Percentiles rank a stretch among this genome's conserved stretches.
Conservation (phyloP, 139 green algal species). For the Chlamydomonas sp. region DNA sequence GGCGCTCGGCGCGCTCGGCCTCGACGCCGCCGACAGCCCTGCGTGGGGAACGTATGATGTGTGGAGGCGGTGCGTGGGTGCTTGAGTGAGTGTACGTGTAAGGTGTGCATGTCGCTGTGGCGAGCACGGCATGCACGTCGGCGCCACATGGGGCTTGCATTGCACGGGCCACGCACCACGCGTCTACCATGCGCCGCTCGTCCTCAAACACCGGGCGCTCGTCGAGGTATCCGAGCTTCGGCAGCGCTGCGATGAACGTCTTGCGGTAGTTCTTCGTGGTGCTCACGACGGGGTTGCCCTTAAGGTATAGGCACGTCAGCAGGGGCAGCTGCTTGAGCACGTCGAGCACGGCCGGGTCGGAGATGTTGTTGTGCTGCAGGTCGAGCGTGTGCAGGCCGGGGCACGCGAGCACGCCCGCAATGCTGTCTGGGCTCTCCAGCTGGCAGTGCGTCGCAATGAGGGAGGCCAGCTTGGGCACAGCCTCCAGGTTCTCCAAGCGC, state of each 20-base stretch:
- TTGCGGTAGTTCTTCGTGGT: slow-evolving; percentile 72
- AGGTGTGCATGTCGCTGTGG: not conserved
- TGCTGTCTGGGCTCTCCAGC: slow-evolving; percentile 34
- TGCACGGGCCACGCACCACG: slow-evolving; percentile 50
- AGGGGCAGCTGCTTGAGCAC: slow-evolving; percentile 50
- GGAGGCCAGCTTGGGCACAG: slow-evolving; percentile 41
- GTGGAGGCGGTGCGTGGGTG: too few species aligned
- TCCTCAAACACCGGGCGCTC: slow-evolving; percentile 72
- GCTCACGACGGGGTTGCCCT: slow-evolving; percentile 71
- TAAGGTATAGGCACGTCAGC: slow-evolving; percentile 80
- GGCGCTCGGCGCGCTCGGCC: slow-evolving; percentile 61
- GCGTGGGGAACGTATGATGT: too few species aligned
- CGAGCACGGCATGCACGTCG: not conserved
- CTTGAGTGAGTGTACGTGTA: too few species aligned
- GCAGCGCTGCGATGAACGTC: slow-evolving; percentile 46
- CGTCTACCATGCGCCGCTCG: slow-evolving; percentile 59
- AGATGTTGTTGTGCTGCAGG: slow-evolving; percentile 70
- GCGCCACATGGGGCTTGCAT: not conserved
- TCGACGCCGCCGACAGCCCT: slow-evolving; percentile 62
- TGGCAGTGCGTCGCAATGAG: slow-evolving; percentile 62
- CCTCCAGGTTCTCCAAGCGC: slow-evolving; percentile 45
- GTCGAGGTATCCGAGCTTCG: slow-evolving; percentile 73
- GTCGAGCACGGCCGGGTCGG: slow-evolving; percentile 43
- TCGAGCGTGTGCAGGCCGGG: slow-evolving; percentile 55
- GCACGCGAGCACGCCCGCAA: slow-evolving; percentile 43